These are phyloP conservation scores for Ophiocordyceps camponoti-floridani DNA, from an alignment of 2,329 filamentous ascomycete genomes.

Conservation along the genomic window DNA sequence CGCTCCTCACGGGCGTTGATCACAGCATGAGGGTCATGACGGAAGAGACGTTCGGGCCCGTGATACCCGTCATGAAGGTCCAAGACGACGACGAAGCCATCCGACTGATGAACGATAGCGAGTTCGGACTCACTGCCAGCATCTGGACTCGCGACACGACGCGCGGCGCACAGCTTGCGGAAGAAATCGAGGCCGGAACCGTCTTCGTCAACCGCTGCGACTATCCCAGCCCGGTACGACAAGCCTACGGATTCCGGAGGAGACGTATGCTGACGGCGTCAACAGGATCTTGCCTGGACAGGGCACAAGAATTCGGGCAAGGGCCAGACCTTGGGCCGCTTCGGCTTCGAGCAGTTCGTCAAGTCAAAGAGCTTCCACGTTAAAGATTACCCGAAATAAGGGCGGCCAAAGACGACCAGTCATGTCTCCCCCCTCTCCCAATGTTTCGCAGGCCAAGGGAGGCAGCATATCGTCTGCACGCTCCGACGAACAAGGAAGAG, in stretches of 20 bases:
- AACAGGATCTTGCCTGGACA: constrained; percentile 80
- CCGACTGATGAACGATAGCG: constrained; percentile 79
- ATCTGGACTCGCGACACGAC: constrained; percentile 86
- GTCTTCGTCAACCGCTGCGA: constrained; percentile 94
- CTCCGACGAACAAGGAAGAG: no score
- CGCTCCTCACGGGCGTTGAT: constrained; percentile 59
- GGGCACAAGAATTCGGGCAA: constrained; percentile 96
- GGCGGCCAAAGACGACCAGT: neutral
- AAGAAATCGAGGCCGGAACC: constrained; percentile 77
- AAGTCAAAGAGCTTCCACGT: constrained; percentile 93
- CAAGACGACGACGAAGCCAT: constrained; percentile 66
- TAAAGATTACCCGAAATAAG: constrained; percentile 56
- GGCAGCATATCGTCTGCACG: no score
- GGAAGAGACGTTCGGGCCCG: constrained; percentile 87
- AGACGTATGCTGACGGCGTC: neutral
- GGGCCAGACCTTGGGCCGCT: constrained; percentile 74
- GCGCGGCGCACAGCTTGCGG: constrained; percentile 57
- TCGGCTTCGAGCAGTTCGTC: constrained; percentile 89
- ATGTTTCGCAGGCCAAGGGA: no score
- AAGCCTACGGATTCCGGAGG: no score
- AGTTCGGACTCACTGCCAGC: constrained; percentile 88
- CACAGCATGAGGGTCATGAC: constrained; percentile 81
- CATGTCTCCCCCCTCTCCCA: neutral
- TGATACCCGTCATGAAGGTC: constrained; percentile 83
- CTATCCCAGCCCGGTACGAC: constrained; percentile 69